Percentiles rank a stretch among this genome's conserved stretches.
Conservation (phyloP, 352 stramenopile species). For the Globisporangium lucens region DNA sequence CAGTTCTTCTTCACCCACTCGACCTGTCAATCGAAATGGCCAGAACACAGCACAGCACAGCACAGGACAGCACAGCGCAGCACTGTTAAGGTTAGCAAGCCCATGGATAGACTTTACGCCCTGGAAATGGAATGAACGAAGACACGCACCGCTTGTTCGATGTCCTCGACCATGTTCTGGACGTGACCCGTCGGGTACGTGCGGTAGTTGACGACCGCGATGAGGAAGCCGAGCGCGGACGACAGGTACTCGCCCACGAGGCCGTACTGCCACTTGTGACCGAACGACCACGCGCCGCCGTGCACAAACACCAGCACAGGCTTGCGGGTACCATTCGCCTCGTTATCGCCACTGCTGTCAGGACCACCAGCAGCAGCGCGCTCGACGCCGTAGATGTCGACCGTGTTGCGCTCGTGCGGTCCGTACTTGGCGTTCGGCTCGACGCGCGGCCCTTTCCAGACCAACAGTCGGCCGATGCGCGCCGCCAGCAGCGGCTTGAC, state of each 20-base stretch:
- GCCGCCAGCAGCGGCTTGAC: slow-evolving; percentile 46
- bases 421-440: slow-evolving; percentile 40
- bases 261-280: slow-evolving; percentile 77
- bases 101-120: background rate
- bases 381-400: slow-evolving; percentile 61
- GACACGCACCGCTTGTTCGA: slow-evolving; percentile 59
- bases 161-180: slow-evolving; percentile 87
- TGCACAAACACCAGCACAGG: slow-evolving; percentile 91
- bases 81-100: background rate
- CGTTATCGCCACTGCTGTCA: slow-evolving; percentile 10
- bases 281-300: slow-evolving; percentile 85
- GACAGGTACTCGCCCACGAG: slow-evolving; percentile 60
- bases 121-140: background rate
- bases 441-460: slow-evolving; percentile 32
- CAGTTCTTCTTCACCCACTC: slow-evolving; percentile 55
- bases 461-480: slow-evolving; percentile 41
- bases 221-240: slow-evolving; percentile 53
- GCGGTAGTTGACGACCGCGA: slow-evolving; percentile 88
- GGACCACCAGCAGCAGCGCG: background rate
- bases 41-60: background rate
- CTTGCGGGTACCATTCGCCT: background rate
- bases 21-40: slow-evolving; percentile 25
- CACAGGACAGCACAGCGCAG: background rate
- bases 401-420: slow-evolving; percentile 42
- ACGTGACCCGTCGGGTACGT: slow-evolving; percentile 87